A percentile compares a stretch with the other conserved stretches of the same genome.
Conservation (phyloP, 192 early-diverging fungal species). For the Entrophospora sp. region DNA sequence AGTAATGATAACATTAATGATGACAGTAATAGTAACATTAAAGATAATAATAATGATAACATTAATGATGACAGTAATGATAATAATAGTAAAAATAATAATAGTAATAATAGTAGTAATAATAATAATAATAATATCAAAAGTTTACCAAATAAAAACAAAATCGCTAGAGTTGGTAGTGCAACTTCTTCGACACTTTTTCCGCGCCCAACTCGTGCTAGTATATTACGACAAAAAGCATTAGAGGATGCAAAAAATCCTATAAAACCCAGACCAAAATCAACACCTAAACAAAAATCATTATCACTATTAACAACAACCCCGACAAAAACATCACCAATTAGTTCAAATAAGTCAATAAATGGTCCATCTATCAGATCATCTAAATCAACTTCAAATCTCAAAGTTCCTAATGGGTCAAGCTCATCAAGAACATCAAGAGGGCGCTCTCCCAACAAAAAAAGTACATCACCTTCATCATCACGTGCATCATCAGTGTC, state of each 20-base stretch:
- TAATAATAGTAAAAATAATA: too few relatives aligned
- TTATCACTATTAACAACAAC: not conserved
- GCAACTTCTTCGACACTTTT: not conserved
- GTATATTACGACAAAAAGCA: conserved; percentile 21
- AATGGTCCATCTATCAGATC: not conserved
- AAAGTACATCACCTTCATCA: conserved; percentile 1
- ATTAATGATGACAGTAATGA: too few relatives aligned
- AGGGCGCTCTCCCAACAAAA: conserved; percentile 2
- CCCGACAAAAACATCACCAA: not conserved
- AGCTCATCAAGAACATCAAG: not conserved
- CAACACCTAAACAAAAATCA: not conserved
- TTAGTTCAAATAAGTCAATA: not conserved
- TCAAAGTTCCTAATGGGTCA: not conserved
- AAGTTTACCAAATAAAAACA: too few relatives aligned
- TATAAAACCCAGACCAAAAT: not conserved
- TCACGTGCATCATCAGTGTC: conserved; percentile 15
- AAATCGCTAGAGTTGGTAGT: conserved; percentile 8
- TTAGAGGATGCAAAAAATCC: conserved; percentile 19
- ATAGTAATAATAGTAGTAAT: too few relatives aligned
- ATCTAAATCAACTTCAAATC: not conserved
- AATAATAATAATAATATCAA: conserved; percentile 10
- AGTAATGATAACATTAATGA: too few relatives aligned
- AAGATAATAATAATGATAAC: too few relatives aligned
- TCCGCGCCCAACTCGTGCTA: conserved; percentile 16
- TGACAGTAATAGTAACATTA: too few relatives aligned